Evolutionary conservation across 2,329 filamentous ascomycete genomes (phyloP).

Genomic region (Paecilomyces dactylethromorphus): DNA sequence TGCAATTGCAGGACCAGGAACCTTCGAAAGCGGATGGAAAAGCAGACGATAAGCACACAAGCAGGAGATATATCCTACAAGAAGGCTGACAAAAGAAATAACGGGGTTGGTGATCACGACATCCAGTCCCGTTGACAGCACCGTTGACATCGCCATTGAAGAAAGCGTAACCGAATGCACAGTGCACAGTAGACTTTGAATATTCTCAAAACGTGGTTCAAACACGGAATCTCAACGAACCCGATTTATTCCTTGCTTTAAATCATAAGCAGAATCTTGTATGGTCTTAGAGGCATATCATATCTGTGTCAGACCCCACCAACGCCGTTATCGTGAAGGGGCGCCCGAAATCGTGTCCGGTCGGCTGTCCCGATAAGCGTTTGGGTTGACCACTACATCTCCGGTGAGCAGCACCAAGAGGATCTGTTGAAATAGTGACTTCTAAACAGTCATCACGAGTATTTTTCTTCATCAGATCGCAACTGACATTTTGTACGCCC

Average conservation of each 20-base stretch:
- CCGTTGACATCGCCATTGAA: neutral
- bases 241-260: neutral
- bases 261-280: neutral
- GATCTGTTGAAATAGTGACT: neutral
- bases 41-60: constrained; percentile 24
- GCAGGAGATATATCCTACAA: neutral
- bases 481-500: too few relatives aligned
- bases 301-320: neutral
- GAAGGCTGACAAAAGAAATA: neutral
- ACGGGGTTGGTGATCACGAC: neutral
- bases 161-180: neutral
- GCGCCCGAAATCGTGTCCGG: neutral
- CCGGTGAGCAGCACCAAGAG: neutral
- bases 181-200: neutral
- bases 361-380: neutral
- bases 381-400: neutral
- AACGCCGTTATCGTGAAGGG: neutral
- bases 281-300: neutral
- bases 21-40: constrained; percentile 32
- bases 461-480: neutral
- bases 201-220: neutral
- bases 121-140: neutral
- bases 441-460: neutral
- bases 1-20: constrained; percentile 33
- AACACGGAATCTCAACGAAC: neutral